phyloP scores from a whole-genome alignment of 768 basidiomycete genomes.

The Agaricus bisporus region DNA sequence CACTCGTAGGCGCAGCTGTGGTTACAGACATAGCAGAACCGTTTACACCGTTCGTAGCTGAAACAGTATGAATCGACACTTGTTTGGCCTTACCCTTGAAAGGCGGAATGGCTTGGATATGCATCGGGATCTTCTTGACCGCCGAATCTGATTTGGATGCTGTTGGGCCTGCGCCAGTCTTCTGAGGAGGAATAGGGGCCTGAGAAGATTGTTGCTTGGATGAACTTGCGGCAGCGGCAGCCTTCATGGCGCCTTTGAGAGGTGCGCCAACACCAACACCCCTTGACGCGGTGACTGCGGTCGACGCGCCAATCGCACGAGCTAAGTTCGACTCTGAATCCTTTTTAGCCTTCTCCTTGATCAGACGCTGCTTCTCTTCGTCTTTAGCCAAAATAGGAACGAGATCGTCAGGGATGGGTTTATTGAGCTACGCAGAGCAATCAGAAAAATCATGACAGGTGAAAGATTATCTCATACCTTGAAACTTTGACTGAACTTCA shows the following conservation, averaged over 20 bases:
- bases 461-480: conserved; percentile 52
- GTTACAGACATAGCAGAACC: conserved; percentile 17
- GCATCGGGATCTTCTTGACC: conserved; percentile 59
- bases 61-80: conserved; percentile 6
- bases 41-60: conserved; percentile 10
- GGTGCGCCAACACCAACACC: conserved; percentile 28
- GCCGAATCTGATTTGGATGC: conserved; percentile 13
- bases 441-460: background rate
- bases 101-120: conserved; percentile 86
- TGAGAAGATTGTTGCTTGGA: conserved; percentile 13
- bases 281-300: conserved; percentile 45
- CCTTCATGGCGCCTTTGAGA: conserved; percentile 19
- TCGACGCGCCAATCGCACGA: conserved; percentile 61
- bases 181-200: conserved; percentile 16
- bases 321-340: conserved; percentile 66
- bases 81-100: conserved; percentile 57
- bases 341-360: conserved; percentile 67
- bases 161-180: conserved; percentile 22
- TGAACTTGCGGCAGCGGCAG: conserved; percentile 22
- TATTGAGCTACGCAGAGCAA: conserved; percentile 61
- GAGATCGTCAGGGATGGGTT: conserved; percentile 92
- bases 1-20: conserved; percentile 16
- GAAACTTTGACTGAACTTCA: conserved; percentile 91
- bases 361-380: conserved; percentile 81
- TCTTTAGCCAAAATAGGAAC: conserved; percentile 92